Conservation (phyloP, 768 basidiomycete species). For the Suillus placidus region DNA sequence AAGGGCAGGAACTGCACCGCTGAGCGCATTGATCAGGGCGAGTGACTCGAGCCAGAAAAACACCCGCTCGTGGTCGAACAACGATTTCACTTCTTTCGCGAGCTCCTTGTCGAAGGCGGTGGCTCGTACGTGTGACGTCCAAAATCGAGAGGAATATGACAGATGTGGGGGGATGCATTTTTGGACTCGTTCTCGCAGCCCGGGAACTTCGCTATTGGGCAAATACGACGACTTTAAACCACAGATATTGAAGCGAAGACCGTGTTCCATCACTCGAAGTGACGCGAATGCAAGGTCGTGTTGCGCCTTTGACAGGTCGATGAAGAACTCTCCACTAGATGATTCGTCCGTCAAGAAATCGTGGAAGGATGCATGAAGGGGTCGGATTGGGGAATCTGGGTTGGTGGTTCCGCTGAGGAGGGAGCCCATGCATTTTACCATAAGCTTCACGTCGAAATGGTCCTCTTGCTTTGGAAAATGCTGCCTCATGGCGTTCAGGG, state of each 20-base stretch:
- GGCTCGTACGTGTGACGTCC: conserved; percentile 13
- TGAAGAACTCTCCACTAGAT: conserved; percentile 19
- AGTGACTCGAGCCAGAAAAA: background rate
- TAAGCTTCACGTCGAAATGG: background rate
- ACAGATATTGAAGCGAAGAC: conserved; percentile 41
- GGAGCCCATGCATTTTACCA: conserved; percentile 9
- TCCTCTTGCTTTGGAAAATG: background rate
- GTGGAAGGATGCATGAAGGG: conserved; percentile 32
- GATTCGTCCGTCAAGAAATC: conserved; percentile 25
- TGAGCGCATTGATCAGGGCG: background rate
- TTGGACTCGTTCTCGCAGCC: background rate
- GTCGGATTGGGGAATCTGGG: conserved; percentile 13
- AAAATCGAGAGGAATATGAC: conserved; percentile 16
- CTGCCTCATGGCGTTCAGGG: conserved; percentile 3
- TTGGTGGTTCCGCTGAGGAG: conserved; percentile 11
- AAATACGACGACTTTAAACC: conserved; percentile 33
- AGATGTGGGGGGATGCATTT: conserved; percentile 7
- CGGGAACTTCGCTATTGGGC: conserved; percentile 27
- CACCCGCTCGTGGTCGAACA: background rate
- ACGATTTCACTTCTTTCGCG: background rate
- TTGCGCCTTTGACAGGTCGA: conserved; percentile 17
- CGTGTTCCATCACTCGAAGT: conserved; percentile 31
- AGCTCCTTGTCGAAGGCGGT: background rate
- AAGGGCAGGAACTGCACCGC: background rate
- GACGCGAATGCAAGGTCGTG: conserved; percentile 23